phyloP scores from a whole-genome alignment of 2,329 filamentous ascomycete species.

The Bipolaris zeicola region DNA sequence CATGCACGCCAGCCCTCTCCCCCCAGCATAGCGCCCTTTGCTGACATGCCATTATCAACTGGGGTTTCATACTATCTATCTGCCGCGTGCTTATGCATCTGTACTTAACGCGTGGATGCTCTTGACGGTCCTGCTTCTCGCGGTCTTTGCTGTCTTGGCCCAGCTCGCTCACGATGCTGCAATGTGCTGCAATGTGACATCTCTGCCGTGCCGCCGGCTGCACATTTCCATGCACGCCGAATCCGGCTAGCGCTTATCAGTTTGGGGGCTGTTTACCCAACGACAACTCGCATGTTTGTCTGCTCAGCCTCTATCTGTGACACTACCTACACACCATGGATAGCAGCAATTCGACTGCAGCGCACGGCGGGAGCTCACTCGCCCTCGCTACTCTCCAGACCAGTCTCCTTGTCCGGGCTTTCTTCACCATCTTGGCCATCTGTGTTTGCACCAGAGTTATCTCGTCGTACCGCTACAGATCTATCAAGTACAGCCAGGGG shows the following conservation, averaged over 20 bases:
- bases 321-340: conserved; percentile 1
- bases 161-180: not conserved
- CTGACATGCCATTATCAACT: not conserved
- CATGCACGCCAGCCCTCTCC: conserved; percentile 18
- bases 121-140: not conserved
- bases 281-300: not conserved
- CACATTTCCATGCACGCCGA: not conserved
- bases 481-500: conserved; percentile 14
- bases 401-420: conserved; percentile 3
- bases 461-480: conserved; percentile 17
- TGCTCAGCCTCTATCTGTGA: not conserved
- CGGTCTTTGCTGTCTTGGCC: not conserved
- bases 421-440: conserved; percentile 13
- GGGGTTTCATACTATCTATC: not conserved
- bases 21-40: not conserved
- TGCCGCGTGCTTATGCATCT: not conserved
- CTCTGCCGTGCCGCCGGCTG: not conserved
- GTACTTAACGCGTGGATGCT: not conserved
- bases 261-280: not conserved
- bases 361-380: not conserved
- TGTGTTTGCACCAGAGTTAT: conserved; percentile 20
- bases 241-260: not conserved
- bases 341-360: conserved; percentile 1
- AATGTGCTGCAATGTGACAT: too few relatives aligned
- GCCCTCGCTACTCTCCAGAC: conserved; percentile 2